These are phyloP conservation scores for Ulmus americana DNA, from an alignment of 331 rosid genomes.

Conservation along the genomic window DNA sequence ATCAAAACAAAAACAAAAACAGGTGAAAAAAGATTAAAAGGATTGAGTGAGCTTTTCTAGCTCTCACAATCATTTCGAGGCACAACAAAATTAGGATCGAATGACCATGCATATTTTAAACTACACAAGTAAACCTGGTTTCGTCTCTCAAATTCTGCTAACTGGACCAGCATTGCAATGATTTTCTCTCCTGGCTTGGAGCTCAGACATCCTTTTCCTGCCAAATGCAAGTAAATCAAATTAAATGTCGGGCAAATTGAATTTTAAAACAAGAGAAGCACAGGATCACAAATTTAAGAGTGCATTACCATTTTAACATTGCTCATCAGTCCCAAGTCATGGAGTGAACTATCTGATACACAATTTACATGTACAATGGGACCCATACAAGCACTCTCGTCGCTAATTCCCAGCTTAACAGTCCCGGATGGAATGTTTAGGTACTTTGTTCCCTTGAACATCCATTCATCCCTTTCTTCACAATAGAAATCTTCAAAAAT, in stretches of 20 bases:
- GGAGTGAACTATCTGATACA: conserved; percentile 44
- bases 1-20: conserved; percentile 3
- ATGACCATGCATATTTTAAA: conserved; percentile 31
- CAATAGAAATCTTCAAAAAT: conserved; percentile 80
- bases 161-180: conserved; percentile 19
- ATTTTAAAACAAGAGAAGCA: not conserved
- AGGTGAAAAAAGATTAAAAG: conserved; percentile 22
- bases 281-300: not conserved
- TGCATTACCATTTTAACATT: conserved; percentile 42
- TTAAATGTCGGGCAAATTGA: not conserved
- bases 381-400: conserved; percentile 33
- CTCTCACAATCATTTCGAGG: conserved; percentile 41
- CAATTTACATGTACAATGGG: conserved; percentile 76
- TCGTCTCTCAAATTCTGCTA: conserved; percentile 29
- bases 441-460: conserved; percentile 76
- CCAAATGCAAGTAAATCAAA: conserved; percentile 19
- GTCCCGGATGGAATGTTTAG: conserved; percentile 34
- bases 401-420: conserved; percentile 31
- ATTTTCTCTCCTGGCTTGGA: conserved; percentile 4
- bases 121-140: conserved; percentile 39
- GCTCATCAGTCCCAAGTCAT: conserved; percentile 38
- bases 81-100: conserved; percentile 27
- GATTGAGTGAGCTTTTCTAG: conserved; percentile 24
- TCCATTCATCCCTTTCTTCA: conserved; percentile 70
- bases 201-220: conserved; percentile 52